These are phyloP conservation scores for Tremella mesenterica DNA, from an alignment of 768 basidiomycete species.

Conservation along the genomic window DNA sequence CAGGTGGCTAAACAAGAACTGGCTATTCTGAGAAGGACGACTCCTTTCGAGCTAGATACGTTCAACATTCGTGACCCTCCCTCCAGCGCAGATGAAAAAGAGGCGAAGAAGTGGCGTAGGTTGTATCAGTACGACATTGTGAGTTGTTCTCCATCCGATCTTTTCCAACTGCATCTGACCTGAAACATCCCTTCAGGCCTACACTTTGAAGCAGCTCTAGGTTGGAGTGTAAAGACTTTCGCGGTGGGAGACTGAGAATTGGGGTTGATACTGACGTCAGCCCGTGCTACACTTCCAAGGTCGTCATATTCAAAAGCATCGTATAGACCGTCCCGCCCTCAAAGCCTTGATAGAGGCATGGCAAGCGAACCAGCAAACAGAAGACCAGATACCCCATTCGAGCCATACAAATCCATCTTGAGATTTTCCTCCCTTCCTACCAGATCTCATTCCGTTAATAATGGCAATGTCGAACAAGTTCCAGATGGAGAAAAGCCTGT, in stretches of 20 bases:
- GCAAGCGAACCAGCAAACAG: conserved; percentile 9
- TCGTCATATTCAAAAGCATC: conserved; percentile 37
- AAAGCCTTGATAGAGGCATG: conserved; percentile 30
- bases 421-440: conserved; percentile 1
- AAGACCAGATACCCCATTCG: conserved; percentile 1
- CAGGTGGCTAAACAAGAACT: conserved; percentile 40
- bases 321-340: conserved; percentile 28
- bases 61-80: conserved; percentile 42
- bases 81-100: conserved; percentile 16
- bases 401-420: conserved; percentile 19
- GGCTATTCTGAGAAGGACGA: conserved; percentile 21
- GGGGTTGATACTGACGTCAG: conserved; percentile 10
- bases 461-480: background rate
- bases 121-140: conserved; percentile 43
- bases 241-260: background rate
- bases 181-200: no score
- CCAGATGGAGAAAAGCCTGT: background rate
- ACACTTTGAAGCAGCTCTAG: no score
- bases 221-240: background rate
- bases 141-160: conserved; percentile 6
- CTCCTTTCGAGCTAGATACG: conserved; percentile 33
- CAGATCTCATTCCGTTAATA: background rate
- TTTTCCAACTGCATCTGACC: background rate
- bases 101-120: conserved; percentile 36
- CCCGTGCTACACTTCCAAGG: conserved; percentile 41